Evolutionary conservation across 345 rosid genomes (phyloP).

Genomic region (Erucastrum elatum): DNA sequence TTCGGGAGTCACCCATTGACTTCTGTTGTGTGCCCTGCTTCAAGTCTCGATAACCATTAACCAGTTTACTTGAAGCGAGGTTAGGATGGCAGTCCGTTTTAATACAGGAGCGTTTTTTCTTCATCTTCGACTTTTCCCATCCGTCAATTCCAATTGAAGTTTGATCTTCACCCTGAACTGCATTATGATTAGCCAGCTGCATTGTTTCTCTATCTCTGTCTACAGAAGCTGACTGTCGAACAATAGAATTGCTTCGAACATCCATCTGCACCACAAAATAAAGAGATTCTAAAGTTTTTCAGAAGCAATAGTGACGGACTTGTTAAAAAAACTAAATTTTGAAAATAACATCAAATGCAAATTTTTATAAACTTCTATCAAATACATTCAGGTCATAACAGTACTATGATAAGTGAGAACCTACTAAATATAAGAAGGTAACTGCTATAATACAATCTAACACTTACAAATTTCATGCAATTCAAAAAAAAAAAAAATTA

Average conservation of each 20-base stretch:
- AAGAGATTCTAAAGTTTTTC: conserved; percentile 18
- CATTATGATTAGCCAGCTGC: conserved; percentile 58
- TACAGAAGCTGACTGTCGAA: conserved; percentile 57
- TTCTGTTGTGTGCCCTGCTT: conserved; percentile 75
- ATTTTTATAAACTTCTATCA: background rate
- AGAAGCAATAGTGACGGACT: conserved; percentile 6
- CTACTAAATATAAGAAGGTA: background rate
- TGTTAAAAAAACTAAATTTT: background rate
- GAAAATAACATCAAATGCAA: background rate
- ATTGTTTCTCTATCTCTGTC: conserved; percentile 72
- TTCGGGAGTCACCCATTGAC: conserved; percentile 54
- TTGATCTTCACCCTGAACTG: conserved; percentile 72
- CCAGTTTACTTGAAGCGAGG: conserved; percentile 53
- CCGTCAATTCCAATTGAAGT: conserved; percentile 71
- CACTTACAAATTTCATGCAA: conserved; percentile 15
- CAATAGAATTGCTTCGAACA: conserved; percentile 61
- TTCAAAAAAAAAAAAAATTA: background rate
- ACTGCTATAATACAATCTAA: background rate
- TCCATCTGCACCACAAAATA: conserved; percentile 55
- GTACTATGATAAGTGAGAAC: background rate
- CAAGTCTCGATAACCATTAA: conserved; percentile 69
- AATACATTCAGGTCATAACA: background rate
- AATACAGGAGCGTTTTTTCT: conserved; percentile 88
- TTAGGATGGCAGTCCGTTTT: conserved; percentile 62
- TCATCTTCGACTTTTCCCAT: conserved; percentile 92